Base-by-base conservation (phyloP, 257 asterid species). In the Lycium barbarum region DNA sequence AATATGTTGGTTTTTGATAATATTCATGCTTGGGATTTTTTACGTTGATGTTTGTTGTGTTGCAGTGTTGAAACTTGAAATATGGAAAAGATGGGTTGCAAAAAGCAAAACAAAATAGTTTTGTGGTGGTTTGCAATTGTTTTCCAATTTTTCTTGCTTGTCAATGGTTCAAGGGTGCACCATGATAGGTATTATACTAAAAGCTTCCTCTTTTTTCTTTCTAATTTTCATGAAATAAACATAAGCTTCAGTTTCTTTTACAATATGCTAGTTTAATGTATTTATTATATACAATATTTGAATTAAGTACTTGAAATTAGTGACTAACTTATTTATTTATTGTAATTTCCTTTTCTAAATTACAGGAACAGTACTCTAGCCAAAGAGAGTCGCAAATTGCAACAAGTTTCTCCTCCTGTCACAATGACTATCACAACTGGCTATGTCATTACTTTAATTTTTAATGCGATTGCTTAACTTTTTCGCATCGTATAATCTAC, bases 71-170 rank as follows among this genome's bases (percentile, higher is more conserved):
- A 35, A n/a, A n/a, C n/a, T n/a, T n/a, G n/a, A n/a, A n/a, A n/a
- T n/a, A 45, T 55, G 58, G 78, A 49, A 57, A 62, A 17, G 26
- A 36, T 76, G 83, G 76, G 7, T 2, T 65, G 49, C 68, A 81
- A 61, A 58, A 45, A 18, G 35, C 84, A 70, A 43, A 68, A 40
- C 57, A 38, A 79, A 74, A 45, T 33, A 9, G 78, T 35, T 7
- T 38, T 70, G 15, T 70, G 78, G 54, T 17, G 15, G 15, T 38
- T 11, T 70, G 12, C 54, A 17, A 17, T 70, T 51, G 47, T 51
- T 51, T 49, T 76, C 63, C 82, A 76, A n/a, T 15, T 76, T 51
- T 76, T 76, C 82, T 76, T 76, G 26, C 63, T 76, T 76, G 63
- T 76, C 51, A 49, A 38, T 76, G 82, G 82, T 76, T 76, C 82